Evolutionary conservation across 257 asterid species (phyloP).

Genomic region (Penstemon newberryi): DNA sequence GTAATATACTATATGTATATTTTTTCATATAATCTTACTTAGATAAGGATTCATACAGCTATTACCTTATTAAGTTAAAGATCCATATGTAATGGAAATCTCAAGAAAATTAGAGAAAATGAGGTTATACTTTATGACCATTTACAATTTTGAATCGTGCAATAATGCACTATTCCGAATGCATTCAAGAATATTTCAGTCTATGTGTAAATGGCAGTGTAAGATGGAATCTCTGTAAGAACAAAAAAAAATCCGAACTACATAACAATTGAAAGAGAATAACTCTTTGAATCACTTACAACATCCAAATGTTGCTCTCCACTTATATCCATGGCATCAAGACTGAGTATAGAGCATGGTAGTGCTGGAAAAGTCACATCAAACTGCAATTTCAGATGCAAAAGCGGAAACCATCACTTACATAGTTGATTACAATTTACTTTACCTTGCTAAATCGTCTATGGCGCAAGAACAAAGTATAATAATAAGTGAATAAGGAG

Average conservation of each 20-base stretch:
- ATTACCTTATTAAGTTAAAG: constrained; percentile 2
- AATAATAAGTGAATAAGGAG: not conserved
- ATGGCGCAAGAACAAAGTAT: not conserved
- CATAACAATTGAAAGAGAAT: not conserved
- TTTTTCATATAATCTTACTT: not conserved
- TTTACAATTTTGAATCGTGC: constrained; percentile 1
- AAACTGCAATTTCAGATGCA: constrained; percentile 69
- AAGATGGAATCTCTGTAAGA: not conserved
- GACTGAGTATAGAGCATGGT: constrained; percentile 86
- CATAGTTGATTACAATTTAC: not conserved
- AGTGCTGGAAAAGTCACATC: constrained; percentile 98
- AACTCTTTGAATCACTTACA: constrained; percentile 52
- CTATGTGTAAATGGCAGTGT: constrained; percentile 3
- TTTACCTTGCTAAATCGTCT: not conserved
- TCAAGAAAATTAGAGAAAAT: constrained; percentile 18
- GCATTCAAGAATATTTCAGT: not conserved
- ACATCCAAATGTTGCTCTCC: constrained; percentile 99
- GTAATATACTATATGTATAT: not conserved
- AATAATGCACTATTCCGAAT: constrained; percentile 15
- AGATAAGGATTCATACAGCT: not conserved
- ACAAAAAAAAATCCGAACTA: too few species aligned
- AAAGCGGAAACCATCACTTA: constrained; percentile 30
- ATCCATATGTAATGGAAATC: constrained; percentile 1
- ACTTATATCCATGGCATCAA: constrained; percentile 98
- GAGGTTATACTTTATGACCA: not conserved